Evolutionary conservation across 768 basidiomycete species (phyloP), one percentile per base, ranked within the genome.

Genomic region (Paxillus rubicundulus): DNA sequence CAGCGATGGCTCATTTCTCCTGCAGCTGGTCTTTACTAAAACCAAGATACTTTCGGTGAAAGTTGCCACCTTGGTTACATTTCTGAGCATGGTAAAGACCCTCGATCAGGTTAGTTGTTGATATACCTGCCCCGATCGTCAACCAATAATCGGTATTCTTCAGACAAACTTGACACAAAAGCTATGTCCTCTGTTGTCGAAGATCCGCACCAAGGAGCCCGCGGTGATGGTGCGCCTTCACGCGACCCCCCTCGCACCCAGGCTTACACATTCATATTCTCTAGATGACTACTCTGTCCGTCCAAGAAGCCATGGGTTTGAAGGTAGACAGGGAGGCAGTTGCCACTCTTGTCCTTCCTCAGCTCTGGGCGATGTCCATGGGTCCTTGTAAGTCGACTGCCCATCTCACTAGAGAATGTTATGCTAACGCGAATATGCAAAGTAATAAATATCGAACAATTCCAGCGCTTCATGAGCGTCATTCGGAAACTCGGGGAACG

Each of bases 341-440:
- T 10, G 92, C 92, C 2, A 90, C 87, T 0, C 76, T 92, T 39
- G 89, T 96, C 28, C 74, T 96, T 12, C 92, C 92, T 9, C 92
- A 96, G 75, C 72, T 95, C 24, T 99, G 97, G 97, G 77, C 87
- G 3, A 98, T 99, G 94, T 94, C 90, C 3, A 96, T 98, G 75
- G 95, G 93, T 21, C 95, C 95, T 49, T 67, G 92, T 92, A 64
- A 62, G 88, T 79, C 28, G 45, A 18, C 9, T 13, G 24, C 7
- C 7, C 28, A 10, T 20, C 9, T 42, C 39, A 13, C 18, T 33
- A 9, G 24, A 41, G 18, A 52, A 33, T 4, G 34, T 54, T 13
- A 47, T 17, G 4, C 52, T 56, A 43, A 54, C 27, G 5, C 16
- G 39, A 33, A 33, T 33, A 33, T 13, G 49, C 39, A 28, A 56